Evolutionary conservation across 768 basidiomycete genomes (phyloP).

Genomic region (Russula griseocarnosa): DNA sequence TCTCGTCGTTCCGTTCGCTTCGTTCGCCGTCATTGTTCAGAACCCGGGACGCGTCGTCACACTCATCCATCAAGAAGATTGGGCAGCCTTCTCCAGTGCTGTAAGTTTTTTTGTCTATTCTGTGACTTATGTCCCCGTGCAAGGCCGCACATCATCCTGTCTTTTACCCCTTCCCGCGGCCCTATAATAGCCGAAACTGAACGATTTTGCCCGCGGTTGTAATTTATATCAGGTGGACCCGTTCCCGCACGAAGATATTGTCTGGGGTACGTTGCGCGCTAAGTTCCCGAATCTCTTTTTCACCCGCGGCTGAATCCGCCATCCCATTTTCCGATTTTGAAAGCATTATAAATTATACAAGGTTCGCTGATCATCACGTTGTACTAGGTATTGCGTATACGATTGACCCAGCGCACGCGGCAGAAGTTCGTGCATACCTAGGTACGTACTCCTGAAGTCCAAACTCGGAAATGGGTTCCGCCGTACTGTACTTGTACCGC

Average conservation of each 20-base stretch:
- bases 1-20: neutral
- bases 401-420: constrained; percentile 71
- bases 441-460: too few species aligned
- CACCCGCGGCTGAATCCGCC: neutral
- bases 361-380: neutral
- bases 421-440: constrained; percentile 78
- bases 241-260: constrained; percentile 68
- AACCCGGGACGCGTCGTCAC: constrained; percentile 88
- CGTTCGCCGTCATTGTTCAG: constrained; percentile 36
- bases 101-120: constrained; percentile 40
- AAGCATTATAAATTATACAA: neutral
- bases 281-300: neutral
- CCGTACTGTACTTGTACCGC: too few species aligned
- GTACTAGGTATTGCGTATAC: constrained; percentile 73
- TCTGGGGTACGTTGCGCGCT: constrained; percentile 63
- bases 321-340: neutral
- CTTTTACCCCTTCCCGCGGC: too few species aligned
- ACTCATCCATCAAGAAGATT: constrained; percentile 81
- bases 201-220: neutral
- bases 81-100: constrained; percentile 69
- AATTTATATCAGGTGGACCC: constrained; percentile 46
- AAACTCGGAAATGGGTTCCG: too few species aligned
- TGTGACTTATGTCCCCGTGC: too few species aligned
- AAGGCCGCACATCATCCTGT: too few species aligned
- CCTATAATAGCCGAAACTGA: too few species aligned